Base-by-base conservation (phyloP, 1,284 basidiomycete species). In the Ustilago bromivora region DNA sequence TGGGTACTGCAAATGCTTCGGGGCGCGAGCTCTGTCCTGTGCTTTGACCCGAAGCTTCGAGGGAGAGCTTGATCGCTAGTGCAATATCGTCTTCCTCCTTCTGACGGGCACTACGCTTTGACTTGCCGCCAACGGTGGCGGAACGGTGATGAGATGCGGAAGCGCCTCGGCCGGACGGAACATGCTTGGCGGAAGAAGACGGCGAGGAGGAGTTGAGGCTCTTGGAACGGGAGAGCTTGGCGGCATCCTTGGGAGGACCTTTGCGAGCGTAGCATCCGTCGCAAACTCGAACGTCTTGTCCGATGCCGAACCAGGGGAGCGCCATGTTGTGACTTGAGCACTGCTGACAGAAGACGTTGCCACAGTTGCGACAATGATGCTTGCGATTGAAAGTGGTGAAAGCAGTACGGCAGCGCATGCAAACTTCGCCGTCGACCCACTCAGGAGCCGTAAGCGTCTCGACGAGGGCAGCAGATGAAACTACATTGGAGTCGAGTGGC, bases 301-400 rank as follows among this genome's bases (percentile, higher is more conserved):
- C 90, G 81, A 99, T 96, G 12, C 97, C 97, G 83, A 94, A 98
- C 86, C 96, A 94, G 1, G 97, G 96, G 13, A 99, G 88, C 0
- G 94, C 88, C 87, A 95, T 91, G 2, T 89, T 89, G 87, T 95
- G 94, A 46, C 92, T 92, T 0, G 95, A 96, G 87, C 97, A 99
- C 61, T 92, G 90, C 71, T 96, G 94, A 87, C 98, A 96, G 84
- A 98, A 99, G 19, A 99, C 94, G 82, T 93, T 92, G 10, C 97
- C 97, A 87, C 97, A 99, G 87, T 98, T 98, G 9, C 97, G 91
- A 86, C 97, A 99, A 86, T 99, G 97, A 85, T 99, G 97, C 86
- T 98, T 98, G 67, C 97, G 91, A 85, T 98, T 98, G 47, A 96
- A 98, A 82, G 98, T 96, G 1, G 92, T 92, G 88, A 99, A 99